Conservation (phyloP, 2,329 filamentous ascomycete species). For the Bimuria novae-zelandiae region DNA sequence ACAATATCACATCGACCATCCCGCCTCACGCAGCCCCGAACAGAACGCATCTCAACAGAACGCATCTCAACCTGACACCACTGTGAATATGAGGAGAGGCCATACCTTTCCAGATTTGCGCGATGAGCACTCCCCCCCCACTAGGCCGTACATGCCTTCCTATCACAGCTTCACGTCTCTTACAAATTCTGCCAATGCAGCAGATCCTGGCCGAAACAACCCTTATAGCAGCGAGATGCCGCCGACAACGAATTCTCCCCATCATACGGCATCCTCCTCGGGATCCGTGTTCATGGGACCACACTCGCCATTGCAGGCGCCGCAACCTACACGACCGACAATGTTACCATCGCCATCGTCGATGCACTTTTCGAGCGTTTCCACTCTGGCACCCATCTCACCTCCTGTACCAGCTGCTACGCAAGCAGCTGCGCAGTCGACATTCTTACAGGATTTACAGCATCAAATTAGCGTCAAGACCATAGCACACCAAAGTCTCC, state of each 20-base stretch:
- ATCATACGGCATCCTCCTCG: slow-evolving; percentile 50
- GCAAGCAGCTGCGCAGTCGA: slow-evolving; percentile 39
- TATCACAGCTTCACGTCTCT: slow-evolving; percentile 20
- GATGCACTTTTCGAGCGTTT: slow-evolving; percentile 26
- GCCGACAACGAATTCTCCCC: slow-evolving; percentile 24
- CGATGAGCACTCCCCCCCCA: slow-evolving; percentile 28
- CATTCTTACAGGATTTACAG: slow-evolving; percentile 56
- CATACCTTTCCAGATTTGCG: slow-evolving; percentile 25
- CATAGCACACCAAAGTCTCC: slow-evolving; percentile 57
- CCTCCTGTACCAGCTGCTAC: slow-evolving; percentile 25
- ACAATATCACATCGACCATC: slow-evolving; percentile 20
- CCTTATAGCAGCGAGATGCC: slow-evolving; percentile 22
- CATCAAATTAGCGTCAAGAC: slow-evolving; percentile 61
- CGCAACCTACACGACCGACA: slow-evolving; percentile 24
- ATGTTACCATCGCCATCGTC: slow-evolving; percentile 41
- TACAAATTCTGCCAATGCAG: slow-evolving; percentile 14
- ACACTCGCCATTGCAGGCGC: slow-evolving; percentile 33
- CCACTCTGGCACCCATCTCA: slow-evolving; percentile 30
- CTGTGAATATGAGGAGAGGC: slow-evolving; percentile 30
- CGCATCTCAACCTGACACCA: slow-evolving; percentile 17
- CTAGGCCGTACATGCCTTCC: slow-evolving; percentile 17
- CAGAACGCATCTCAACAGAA: slow-evolving; percentile 19
- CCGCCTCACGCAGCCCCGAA: slow-evolving; percentile 16
- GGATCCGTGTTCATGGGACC: slow-evolving; percentile 43
- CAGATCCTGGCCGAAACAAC: slow-evolving; percentile 27